Evolutionary conservation across 495 filamentous ascomycete species (phyloP).

Genomic region (Hyaloscypha bicolor): DNA sequence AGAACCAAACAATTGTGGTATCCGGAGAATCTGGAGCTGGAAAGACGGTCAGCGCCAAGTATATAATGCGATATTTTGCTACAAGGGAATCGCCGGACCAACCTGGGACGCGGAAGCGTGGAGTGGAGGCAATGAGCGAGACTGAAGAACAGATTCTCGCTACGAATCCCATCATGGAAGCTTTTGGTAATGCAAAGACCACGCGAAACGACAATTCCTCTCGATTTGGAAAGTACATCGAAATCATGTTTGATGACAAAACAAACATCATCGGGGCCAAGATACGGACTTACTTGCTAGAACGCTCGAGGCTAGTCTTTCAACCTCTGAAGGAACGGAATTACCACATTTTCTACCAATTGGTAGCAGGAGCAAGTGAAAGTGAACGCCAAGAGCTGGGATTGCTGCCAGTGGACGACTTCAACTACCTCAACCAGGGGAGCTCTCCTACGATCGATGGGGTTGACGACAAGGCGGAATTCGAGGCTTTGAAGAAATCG

Average conservation of each 20-base stretch:
- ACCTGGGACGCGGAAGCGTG: constrained; percentile 74
- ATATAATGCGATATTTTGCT: constrained; percentile 99
- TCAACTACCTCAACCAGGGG: constrained; percentile 95
- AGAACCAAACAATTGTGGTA: constrained; percentile 98
- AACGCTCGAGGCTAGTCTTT: constrained; percentile 96
- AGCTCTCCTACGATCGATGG: constrained; percentile 88
- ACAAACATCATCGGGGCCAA: constrained; percentile 98
- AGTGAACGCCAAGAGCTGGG: constrained; percentile 76
- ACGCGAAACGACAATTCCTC: constrained; percentile 99
- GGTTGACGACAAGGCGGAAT: constrained; percentile 94
- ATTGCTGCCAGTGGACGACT: constrained; percentile 82
- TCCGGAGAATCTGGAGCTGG: constrained; percentile 98
- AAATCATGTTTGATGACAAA: constrained; percentile 96
- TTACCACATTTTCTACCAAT: constrained; percentile 99
- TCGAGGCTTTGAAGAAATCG: constrained; percentile 82
- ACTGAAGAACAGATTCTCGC: constrained; percentile 98
- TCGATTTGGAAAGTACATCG: constrained; percentile 98
- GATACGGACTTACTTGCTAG: constrained; percentile 93
- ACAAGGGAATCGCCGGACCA: constrained; percentile 94
- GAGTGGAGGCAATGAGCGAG: constrained; percentile 90
- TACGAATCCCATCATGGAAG: constrained; percentile 99
- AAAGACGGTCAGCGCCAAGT: constrained; percentile 99
- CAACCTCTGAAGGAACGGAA: constrained; percentile 97
- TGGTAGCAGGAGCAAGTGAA: constrained; percentile 92
- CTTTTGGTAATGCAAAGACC: constrained; percentile 98